phyloP scores from a whole-genome alignment of 2,329 filamentous ascomycete genomes.

The Botrytis pseudocinerea region DNA sequence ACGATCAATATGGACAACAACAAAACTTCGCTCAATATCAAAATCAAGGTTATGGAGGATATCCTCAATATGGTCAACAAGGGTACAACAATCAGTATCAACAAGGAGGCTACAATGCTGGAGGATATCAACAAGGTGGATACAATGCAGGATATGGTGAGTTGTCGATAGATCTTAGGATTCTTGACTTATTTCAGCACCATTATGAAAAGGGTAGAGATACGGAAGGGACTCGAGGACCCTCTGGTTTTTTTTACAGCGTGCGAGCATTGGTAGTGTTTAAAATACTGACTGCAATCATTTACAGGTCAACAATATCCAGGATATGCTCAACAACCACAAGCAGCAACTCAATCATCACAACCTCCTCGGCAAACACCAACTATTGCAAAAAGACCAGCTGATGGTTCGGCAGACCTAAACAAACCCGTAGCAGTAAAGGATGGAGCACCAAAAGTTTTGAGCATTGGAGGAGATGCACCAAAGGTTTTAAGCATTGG shows the following conservation, averaged over 20 bases:
- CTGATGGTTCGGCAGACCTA: slow-evolving; percentile 49
- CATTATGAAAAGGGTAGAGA: background rate
- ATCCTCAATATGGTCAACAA: slow-evolving; percentile 55
- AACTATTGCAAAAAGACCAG: slow-evolving; percentile 64
- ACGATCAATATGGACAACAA: slow-evolving; percentile 56
- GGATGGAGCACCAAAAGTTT: slow-evolving; percentile 61
- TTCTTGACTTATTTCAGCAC: background rate
- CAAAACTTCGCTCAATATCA: slow-evolving; percentile 54
- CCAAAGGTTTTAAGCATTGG: slow-evolving; percentile 66
- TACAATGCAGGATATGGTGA: slow-evolving; percentile 46
- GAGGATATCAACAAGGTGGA: slow-evolving; percentile 40
- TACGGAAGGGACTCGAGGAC: background rate
- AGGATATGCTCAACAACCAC: slow-evolving; percentile 54
- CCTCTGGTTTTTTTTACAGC: background rate
- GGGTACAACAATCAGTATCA: slow-evolving; percentile 54
- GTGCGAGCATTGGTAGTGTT: background rate
- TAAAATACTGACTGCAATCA: slow-evolving; percentile 9
- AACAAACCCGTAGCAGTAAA: slow-evolving; percentile 56
- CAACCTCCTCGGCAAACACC: slow-evolving; percentile 51
- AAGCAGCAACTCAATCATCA: slow-evolving; percentile 44
- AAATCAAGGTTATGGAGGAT: slow-evolving; percentile 54
- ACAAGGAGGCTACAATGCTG: slow-evolving; percentile 46
- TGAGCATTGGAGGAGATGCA: slow-evolving; percentile 62
- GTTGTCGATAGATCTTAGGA: background rate
- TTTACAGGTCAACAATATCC: slow-evolving; percentile 50